Evolutionary conservation across 2,329 filamentous ascomycete genomes (phyloP).

Genomic region (Sarocladium kiliense): DNA sequence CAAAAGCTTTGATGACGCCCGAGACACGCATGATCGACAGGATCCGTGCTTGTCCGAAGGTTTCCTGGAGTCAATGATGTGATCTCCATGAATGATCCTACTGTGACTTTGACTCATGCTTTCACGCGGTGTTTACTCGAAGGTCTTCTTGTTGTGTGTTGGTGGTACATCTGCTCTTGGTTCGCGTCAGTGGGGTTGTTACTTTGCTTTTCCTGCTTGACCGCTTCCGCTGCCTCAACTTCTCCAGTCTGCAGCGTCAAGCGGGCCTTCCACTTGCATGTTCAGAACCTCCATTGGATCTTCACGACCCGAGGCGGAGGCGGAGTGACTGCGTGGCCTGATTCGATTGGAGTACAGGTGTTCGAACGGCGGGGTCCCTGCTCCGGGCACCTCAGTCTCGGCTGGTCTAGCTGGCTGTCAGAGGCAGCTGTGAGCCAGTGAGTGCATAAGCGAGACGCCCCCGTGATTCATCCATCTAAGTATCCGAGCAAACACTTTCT

Average conservation of each 20-base stretch:
- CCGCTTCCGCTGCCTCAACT: background rate
- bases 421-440: background rate
- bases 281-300: background rate
- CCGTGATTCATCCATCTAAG: background rate
- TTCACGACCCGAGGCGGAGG: background rate
- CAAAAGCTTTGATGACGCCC: no score
- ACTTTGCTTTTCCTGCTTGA: background rate
- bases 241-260: background rate
- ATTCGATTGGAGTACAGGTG: constrained; percentile 1
- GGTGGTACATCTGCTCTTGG: background rate
- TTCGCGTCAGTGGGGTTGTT: constrained; percentile 1
- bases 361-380: background rate
- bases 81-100: background rate
- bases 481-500: background rate
- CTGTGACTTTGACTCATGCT: background rate
- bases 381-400: background rate
- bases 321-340: background rate
- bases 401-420: background rate
- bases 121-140: background rate
- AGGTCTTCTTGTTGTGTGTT: no score
- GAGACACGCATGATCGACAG: background rate
- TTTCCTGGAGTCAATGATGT: background rate
- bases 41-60: background rate
- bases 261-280: background rate
- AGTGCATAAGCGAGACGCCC: background rate